phyloP scores from a whole-genome alignment of 2,329 filamentous ascomycete genomes.

The Drechslerella coelobrocha region DNA sequence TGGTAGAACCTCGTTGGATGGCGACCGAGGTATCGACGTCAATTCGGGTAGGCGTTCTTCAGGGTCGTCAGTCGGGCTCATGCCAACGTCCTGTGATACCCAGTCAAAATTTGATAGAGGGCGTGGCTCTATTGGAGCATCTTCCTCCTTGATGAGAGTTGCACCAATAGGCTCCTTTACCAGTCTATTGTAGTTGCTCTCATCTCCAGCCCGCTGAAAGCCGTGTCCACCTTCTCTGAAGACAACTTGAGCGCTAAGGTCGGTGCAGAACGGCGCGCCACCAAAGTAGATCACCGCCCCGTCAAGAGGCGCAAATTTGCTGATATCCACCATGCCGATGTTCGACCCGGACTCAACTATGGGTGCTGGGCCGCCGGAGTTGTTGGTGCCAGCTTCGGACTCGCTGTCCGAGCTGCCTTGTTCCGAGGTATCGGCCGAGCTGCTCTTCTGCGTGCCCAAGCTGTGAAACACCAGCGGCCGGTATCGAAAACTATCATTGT shows the following conservation, averaged over 20 bases:
- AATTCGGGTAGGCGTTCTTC: conserved; percentile 56
- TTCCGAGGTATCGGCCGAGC: conserved; percentile 29
- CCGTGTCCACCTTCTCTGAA: conserved; percentile 60
- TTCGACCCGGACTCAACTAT: conserved; percentile 39
- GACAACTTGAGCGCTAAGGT: conserved; percentile 66
- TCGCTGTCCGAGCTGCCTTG: conserved; percentile 32
- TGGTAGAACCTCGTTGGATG: conserved; percentile 27
- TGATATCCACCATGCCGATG: conserved; percentile 25
- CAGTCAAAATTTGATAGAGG: conserved; percentile 28
- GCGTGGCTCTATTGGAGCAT: not conserved
- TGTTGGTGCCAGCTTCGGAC: conserved; percentile 22
- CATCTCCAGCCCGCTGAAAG: conserved; percentile 47
- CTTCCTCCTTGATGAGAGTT: conserved; percentile 13
- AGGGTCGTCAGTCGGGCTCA: conserved; percentile 60
- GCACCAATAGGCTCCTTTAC: conserved; percentile 49
- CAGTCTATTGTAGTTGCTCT: conserved; percentile 27
- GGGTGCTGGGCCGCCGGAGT: conserved; percentile 36
- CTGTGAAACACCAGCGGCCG: conserved; percentile 37
- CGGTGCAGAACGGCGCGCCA: conserved; percentile 79
- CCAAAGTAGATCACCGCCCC: conserved; percentile 85
- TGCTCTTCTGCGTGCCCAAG: conserved; percentile 25
- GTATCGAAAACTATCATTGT: conserved; percentile 30
- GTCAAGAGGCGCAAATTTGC: conserved; percentile 36
- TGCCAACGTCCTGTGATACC: conserved; percentile 54
- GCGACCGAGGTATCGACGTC: conserved; percentile 13